Evolutionary conservation across 495 filamentous ascomycete species (phyloP), one percentile per base, ranked within the genome.

Genomic region (Talaromyces stipitatus): DNA sequence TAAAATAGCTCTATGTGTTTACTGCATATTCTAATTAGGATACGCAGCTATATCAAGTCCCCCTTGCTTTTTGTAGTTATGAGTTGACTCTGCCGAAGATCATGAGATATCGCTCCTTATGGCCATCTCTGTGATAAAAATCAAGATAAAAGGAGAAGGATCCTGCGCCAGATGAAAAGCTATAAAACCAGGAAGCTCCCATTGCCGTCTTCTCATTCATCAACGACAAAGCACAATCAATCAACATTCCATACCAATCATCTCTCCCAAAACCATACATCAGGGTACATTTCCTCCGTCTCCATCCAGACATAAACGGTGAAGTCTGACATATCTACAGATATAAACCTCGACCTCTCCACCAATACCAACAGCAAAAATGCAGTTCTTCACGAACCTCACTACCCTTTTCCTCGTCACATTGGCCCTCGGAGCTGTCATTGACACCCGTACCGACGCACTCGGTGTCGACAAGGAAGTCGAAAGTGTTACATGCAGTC

Each of bases 351-450:
- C 10, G 2, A 27, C 9, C 8, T 18, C 3, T 12, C 36, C 8
- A n/a, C n/a, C n/a, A n/a, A n/a, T 7, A 41, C 1, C 10, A 55
- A 10, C 16, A 24, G 3, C 10, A 33, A 45, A 55, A 46, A 55
- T 55, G 54, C 38, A 55, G 12, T 55, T 55, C 38, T 45, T 55
- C 38, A 55, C 36, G 6, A 55, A 22, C 36, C 33, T 55, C 54
- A 55, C 54, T 20, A 23, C 54, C 23, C 36, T 55, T n/a, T 20
- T 55, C 38, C 33, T 55, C 26, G 36, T 36, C 23, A 55, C 54
- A 33, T 16, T 55, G 22, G 36, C 54, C 38, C 6, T 55, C 24
- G 54, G 54, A 18, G 54, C 54, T 46, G 54, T 22, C n/a, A 55
- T 55, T 6, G 54, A 55, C 38, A 55, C 36, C 12, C 54, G 54